Evolutionary conservation across 2,329 filamentous ascomycete genomes (phyloP).

Genomic region (Ophiostoma sp.): DNA sequence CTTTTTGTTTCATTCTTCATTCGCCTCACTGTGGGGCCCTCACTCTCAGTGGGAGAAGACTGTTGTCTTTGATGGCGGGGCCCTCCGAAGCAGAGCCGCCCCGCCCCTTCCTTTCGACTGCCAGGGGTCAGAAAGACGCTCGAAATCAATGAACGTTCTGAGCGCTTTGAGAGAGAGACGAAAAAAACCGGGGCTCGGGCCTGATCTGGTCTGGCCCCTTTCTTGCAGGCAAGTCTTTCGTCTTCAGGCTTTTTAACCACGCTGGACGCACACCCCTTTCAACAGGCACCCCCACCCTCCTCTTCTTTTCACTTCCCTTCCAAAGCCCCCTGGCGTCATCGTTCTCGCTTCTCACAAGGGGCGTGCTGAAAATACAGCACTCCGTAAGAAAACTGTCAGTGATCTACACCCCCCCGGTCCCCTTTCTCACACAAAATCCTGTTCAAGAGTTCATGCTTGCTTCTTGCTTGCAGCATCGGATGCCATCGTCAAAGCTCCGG

Average conservation of each 20-base stretch:
- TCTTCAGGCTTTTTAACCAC: neutral
- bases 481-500: neutral
- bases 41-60: too few relatives aligned
- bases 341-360: neutral
- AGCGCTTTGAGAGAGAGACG: neutral
- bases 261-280: neutral
- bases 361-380: neutral
- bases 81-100: conserved; percentile 21
- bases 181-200: neutral
- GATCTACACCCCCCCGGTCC: neutral
- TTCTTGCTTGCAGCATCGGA: neutral
- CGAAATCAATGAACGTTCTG: neutral
- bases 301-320: neutral
- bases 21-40: too few relatives aligned
- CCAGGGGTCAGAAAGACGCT: neutral
- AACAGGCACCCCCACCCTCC: neutral
- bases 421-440: neutral
- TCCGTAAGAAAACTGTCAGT: neutral
- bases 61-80: neutral
- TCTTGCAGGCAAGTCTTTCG: neutral
- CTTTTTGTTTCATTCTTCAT: neutral
- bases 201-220: conserved; percentile 4
- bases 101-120: neutral
- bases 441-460: neutral
- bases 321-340: neutral